A percentile compares a stretch with the other conserved stretches of the same genome.
phyloP scores from a whole-genome alignment of 768 basidiomycete species.

The Tricholoma bakamatsutake region DNA sequence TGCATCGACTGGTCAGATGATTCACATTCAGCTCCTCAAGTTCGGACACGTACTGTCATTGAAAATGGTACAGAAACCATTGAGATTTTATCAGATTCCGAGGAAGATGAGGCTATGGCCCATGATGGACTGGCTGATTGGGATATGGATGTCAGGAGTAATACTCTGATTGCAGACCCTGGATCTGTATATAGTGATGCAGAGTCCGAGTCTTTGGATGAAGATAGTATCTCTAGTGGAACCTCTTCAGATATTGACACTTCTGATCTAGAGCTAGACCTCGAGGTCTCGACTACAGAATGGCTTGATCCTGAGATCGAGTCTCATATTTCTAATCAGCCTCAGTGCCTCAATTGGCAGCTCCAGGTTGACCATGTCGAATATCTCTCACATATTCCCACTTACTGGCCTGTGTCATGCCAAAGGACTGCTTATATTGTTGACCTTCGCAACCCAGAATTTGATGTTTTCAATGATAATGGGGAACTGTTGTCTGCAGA shows the following conservation, averaged over 20 bases:
- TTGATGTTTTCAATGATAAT: slow-evolving; percentile 7
- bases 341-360: slow-evolving; percentile 4
- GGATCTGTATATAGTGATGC: background rate
- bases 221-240: background rate
- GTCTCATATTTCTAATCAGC: background rate
- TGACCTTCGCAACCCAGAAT: slow-evolving; percentile 12
- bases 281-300: background rate
- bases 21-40: background rate
- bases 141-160: background rate
- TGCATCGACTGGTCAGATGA: background rate
- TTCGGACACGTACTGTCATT: background rate
- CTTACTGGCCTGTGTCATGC: slow-evolving; percentile 11
- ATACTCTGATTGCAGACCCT: background rate
- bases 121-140: background rate
- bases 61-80: background rate
- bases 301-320: slow-evolving; percentile 2
- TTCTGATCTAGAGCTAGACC: background rate
- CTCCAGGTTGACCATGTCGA: slow-evolving; percentile 12
- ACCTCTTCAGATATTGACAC: background rate
- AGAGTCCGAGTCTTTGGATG: background rate
- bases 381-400: slow-evolving; percentile 4
- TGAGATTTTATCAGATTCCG: background rate
- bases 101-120: background rate
- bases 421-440: slow-evolving; percentile 10
- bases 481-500: slow-evolving; percentile 10